Evolutionary conservation across 2,329 filamentous ascomycete genomes (phyloP), one percentile per base, ranked within the genome.

Genomic region (Arthrocladium fulminans): DNA sequence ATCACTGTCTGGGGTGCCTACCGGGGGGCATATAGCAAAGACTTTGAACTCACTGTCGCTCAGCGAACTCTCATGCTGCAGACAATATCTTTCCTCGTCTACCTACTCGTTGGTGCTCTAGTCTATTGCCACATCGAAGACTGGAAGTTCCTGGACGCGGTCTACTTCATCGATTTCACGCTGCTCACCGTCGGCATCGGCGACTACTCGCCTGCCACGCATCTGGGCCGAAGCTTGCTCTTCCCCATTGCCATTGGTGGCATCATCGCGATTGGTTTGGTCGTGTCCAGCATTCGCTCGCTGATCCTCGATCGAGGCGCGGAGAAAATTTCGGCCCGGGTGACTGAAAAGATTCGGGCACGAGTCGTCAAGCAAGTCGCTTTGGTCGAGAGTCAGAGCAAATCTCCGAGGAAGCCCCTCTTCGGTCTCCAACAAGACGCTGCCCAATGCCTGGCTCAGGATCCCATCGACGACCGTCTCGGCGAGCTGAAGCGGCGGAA

Each of bases 131-230:
- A 60, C 12, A 61, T 76, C 29, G 74, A 77, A 57, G 67, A 63
- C 12, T 79, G 75, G 75, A 61, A 65, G 27, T 77, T 69, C 51
- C 61, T 78, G 1, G 73, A 78, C 54, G 70, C 70, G 1, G 68
- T 79, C 0, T 80, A 74, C 54, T 79, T 73, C 67, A 72, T 74
- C 2, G 71, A 78, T 53, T 75, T 75, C 39, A 79, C 76, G 0
- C 60, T 77, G 1, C 66, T 79, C 2, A 79, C 76, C 0, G 67
- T 79, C 4, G 76, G 76, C 3, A 64, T 78, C 12, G 76, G 76
- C 10, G 66, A 73, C 48, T 73, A 69, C 51, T 64, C 68, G 2
- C 76, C 76, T 1, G 61, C 57, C 15, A 77, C 74, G 0, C 68
- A 73, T 49, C 57, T 71, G 2, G 75, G 73, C 2, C 66, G 74